These are phyloP conservation scores for Talaromyces nanjingensis DNA, from an alignment of 495 filamentous ascomycete genomes.

Conservation along the genomic window DNA sequence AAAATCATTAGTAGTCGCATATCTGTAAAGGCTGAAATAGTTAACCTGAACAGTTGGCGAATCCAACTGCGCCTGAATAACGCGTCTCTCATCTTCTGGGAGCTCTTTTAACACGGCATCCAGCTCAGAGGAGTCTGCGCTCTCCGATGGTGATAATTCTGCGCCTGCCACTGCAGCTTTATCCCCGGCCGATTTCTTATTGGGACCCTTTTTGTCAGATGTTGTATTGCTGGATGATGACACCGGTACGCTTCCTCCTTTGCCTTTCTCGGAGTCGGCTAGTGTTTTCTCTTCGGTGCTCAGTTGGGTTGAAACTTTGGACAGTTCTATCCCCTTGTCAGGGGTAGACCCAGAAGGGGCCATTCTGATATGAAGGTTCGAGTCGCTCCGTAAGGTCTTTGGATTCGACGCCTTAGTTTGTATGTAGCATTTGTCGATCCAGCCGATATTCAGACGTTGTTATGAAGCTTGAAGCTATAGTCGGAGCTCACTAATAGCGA, in stretches of 20 bases:
- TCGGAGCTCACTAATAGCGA: neutral
- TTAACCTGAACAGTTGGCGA: conserved; percentile 58
- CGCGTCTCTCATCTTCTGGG: conserved; percentile 49
- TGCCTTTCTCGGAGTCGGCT: neutral
- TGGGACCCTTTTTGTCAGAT: neutral
- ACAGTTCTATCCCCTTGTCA: neutral
- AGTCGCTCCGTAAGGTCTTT: neutral
- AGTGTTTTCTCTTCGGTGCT: neutral
- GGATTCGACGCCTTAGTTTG: neutral
- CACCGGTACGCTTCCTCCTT: neutral
- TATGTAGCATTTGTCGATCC: neutral
- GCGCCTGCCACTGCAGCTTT: neutral
- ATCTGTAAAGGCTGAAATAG: conserved; percentile 66
- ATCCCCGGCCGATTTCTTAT: neutral
- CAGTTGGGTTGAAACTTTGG: neutral
- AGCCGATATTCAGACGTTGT: neutral
- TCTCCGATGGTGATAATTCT: neutral
- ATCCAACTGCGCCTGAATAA: conserved; percentile 65
- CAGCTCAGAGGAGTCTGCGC: conserved; percentile 13
- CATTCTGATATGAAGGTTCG: neutral
- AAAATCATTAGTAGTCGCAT: conserved; percentile 67
- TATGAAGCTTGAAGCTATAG: neutral
- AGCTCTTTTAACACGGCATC: conserved; percentile 34
- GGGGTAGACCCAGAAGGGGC: neutral
- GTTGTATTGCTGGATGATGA: neutral